A percentile compares a stretch with the other conserved stretches of the same genome.
These are phyloP conservation scores for Lenwebbia sp. DNA, from an alignment of 345 rosid genomes.

Conservation along the genomic window DNA sequence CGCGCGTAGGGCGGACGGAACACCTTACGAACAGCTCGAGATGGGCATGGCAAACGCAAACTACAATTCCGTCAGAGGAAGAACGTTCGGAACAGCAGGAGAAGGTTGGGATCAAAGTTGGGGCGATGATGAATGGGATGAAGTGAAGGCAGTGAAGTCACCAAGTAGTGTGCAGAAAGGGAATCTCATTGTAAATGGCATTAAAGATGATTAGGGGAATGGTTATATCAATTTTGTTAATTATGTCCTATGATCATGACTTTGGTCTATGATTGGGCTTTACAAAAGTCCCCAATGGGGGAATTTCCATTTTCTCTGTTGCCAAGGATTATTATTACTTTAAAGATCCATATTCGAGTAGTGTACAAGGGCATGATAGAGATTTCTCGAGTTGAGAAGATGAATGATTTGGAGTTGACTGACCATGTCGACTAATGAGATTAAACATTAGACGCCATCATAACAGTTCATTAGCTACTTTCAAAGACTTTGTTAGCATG, in stretches of 20 bases:
- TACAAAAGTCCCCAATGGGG: neutral
- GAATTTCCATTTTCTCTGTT: neutral
- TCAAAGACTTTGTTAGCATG: fast-evolving
- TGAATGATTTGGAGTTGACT: neutral
- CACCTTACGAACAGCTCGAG: neutral
- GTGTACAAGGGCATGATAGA: neutral
- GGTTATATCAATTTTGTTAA: neutral
- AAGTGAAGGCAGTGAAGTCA: neutral
- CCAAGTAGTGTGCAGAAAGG: neutral
- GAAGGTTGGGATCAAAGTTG: constrained; percentile 11
- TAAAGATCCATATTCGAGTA: neutral
- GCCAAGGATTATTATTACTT: neutral
- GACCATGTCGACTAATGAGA: neutral
- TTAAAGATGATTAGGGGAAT: neutral
- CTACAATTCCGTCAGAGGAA: neutral
- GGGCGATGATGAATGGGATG: constrained; percentile 12
- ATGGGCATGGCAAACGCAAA: neutral
- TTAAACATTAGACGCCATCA: neutral
- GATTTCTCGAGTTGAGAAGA: neutral
- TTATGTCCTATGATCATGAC: neutral
- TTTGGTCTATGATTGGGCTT: neutral
- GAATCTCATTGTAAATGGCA: neutral
- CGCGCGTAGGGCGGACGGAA: neutral
- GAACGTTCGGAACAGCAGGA: neutral
- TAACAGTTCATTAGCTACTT: neutral